Evolutionary conservation across 2,329 filamentous ascomycete species (phyloP), one percentile per base, ranked within the genome.

Genomic region (Malbranchea cinnamomea): DNA sequence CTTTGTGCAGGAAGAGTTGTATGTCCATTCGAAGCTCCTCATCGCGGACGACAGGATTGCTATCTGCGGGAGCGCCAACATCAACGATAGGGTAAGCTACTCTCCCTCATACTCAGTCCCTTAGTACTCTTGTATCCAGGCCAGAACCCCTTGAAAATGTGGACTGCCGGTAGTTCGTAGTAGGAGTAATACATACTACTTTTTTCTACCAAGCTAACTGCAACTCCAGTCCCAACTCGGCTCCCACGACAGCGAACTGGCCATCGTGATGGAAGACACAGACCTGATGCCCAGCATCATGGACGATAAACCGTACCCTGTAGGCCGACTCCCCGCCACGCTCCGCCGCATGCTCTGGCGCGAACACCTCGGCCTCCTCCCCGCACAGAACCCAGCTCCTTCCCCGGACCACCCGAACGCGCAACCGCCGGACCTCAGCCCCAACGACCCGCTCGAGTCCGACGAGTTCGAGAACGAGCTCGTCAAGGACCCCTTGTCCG

Each of bases 1-100:
- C 49, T 91, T 87, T 63, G 76, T 95, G 35, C 87, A 94, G 50
- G 87, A 98, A 50, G 85, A 98, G 53, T 68, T 95, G 2, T 95
- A 95, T 50, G 76, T 95, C 27, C 89, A 98, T 52, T 78, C 74
- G 16, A 95, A 95, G 58, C 65, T 93, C 18, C 52, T 56, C 34
- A 87, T 92, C 35, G 80, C 75, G 22, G 83, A 92, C 46, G 83
- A 92, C 50, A 67, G 70, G 6, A 64, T 78, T 31, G 78, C 82
- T 34, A 84, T 92, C 40, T 85, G 79, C 49, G 82, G 83, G 36
- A 81, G 68, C 30, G 71, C 71, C 15, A 77, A 78, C 43, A 59
- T 78, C 43, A 77, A 78, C 43, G 73, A 74, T 42, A 62, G 71
- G 32, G 60, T 62, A 50, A 46, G 52, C 40, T 24, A 9, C 13